phyloP scores from a whole-genome alignment of 2,329 filamentous ascomycete species.

The Calonectria hawksworthii region DNA sequence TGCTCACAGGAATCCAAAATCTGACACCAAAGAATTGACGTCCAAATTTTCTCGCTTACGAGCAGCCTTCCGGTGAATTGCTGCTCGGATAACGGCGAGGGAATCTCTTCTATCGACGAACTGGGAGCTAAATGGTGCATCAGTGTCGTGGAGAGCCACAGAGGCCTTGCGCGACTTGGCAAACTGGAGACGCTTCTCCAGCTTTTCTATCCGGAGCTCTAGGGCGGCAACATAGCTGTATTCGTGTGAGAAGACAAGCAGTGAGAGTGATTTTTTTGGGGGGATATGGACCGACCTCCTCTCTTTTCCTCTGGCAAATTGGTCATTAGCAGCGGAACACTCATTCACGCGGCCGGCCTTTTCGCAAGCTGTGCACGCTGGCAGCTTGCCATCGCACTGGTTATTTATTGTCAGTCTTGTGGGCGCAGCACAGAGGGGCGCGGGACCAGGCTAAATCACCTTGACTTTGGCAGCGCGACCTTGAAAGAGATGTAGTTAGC shows the following conservation, averaged over 20 bases:
- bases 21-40: slow-evolving; percentile 91
- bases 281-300: slow-evolving; percentile 73
- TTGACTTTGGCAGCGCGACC: slow-evolving; percentile 94
- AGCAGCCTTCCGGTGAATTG: slow-evolving; percentile 76
- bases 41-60: slow-evolving; percentile 81
- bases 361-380: slow-evolving; percentile 95
- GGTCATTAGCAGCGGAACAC: slow-evolving; percentile 95
- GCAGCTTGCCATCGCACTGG: slow-evolving; percentile 95
- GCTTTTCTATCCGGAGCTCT: slow-evolving; percentile 90
- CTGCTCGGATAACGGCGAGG: slow-evolving; percentile 71
- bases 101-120: slow-evolving; percentile 74
- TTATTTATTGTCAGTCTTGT: slow-evolving; percentile 24
- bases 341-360: slow-evolving; percentile 88
- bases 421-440: not conserved
- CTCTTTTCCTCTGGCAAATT: slow-evolving; percentile 96
- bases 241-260: slow-evolving; percentile 28
- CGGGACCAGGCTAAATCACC: slow-evolving; percentile 54
- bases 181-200: slow-evolving; percentile 83
- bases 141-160: slow-evolving; percentile 74
- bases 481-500: slow-evolving; percentile 45
- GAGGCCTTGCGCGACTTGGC: slow-evolving; percentile 80
- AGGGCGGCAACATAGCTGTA: slow-evolving; percentile 90
- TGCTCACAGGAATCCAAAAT: slow-evolving; percentile 89
- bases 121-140: slow-evolving; percentile 49
- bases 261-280: not conserved